Percentiles rank a stretch among this genome's conserved stretches.
Conservation (phyloP, 2,329 filamentous ascomycete genomes). For the Colletotrichum gloeosporioides region DNA sequence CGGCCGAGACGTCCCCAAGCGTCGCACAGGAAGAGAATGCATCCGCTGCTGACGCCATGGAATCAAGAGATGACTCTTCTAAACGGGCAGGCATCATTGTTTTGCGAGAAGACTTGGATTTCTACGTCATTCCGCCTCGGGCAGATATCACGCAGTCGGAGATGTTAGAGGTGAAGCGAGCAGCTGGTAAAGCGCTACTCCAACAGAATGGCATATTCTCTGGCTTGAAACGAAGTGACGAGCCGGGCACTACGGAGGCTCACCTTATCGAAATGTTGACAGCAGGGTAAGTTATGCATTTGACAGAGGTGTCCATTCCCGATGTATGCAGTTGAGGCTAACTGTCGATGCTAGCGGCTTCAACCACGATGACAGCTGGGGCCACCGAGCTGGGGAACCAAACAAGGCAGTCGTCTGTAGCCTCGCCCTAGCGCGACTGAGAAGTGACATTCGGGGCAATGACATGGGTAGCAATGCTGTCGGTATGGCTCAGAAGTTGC, state of each 20-base stretch:
- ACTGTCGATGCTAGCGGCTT: conserved; percentile 71
- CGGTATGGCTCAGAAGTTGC: conserved; percentile 97
- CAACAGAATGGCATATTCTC: conserved; percentile 96
- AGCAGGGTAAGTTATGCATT: conserved; percentile 75
- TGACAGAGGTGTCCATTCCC: not conserved
- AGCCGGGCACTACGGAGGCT: conserved; percentile 94
- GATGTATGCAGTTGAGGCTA: not conserved
- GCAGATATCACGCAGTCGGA: conserved; percentile 84
- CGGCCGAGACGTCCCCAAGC: conserved; percentile 72
- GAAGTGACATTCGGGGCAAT: conserved; percentile 88
- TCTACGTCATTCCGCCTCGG: conserved; percentile 91
- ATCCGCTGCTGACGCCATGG: conserved; percentile 74
- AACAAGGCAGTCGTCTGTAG: conserved; percentile 99
- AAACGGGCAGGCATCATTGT: conserved; percentile 98
- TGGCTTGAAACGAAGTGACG: conserved; percentile 91
- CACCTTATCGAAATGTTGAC: conserved; percentile 99
- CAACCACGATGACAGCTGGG: conserved; percentile 94
- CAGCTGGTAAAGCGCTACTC: conserved; percentile 84
- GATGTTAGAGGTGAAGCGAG: conserved; percentile 96
- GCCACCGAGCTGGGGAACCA: conserved; percentile 94
- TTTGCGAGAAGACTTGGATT: conserved; percentile 92
- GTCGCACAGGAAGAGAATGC: conserved; percentile 66
- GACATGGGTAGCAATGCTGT: conserved; percentile 79
- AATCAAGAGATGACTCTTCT: conserved; percentile 74
- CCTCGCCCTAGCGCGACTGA: conserved; percentile 87